Evolutionary conservation across 164 flowering plant genomes (phyloP).

Genomic region (Nymphaea colorata): DNA sequence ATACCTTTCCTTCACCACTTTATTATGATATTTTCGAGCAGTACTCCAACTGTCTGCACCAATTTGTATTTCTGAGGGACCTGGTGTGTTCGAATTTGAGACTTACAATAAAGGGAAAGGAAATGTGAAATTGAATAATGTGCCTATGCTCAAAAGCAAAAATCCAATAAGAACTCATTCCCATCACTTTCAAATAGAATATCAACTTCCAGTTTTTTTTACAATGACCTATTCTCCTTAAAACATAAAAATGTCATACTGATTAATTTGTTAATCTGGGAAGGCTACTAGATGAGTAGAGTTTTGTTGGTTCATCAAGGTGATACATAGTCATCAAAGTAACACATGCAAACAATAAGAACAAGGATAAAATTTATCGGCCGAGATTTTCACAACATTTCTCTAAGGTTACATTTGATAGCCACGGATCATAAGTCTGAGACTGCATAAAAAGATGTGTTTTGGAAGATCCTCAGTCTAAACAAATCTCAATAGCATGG

Average conservation of each 20-base stretch:
- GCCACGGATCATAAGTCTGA: no score
- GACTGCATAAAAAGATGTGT: no score
- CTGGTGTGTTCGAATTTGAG: conserved; percentile 92
- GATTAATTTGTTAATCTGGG: background rate
- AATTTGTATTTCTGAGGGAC: conserved; percentile 64
- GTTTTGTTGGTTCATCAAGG: background rate
- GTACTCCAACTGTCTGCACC: conserved; percentile 78
- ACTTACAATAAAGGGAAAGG: conserved; percentile 34
- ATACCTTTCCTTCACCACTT: conserved; percentile 87
- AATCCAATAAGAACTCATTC: background rate
- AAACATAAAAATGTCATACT: background rate
- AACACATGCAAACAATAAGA: background rate
- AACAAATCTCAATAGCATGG: no score
- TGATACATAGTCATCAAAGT: background rate
- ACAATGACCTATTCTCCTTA: no score
- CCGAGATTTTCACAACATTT: conserved; percentile 97
- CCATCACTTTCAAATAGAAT: background rate
- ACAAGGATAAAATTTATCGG: conserved; percentile 6
- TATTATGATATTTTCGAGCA: conserved; percentile 77
- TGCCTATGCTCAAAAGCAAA: background rate
- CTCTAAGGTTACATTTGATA: no score
- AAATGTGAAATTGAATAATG: background rate
- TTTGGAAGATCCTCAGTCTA: no score
- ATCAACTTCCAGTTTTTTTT: no score
- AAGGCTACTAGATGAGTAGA: background rate